Evolutionary conservation across 2,329 filamentous ascomycete species (phyloP), one percentile per base, ranked within the genome.

Genomic region (Coccinonectria pachysandricola): DNA sequence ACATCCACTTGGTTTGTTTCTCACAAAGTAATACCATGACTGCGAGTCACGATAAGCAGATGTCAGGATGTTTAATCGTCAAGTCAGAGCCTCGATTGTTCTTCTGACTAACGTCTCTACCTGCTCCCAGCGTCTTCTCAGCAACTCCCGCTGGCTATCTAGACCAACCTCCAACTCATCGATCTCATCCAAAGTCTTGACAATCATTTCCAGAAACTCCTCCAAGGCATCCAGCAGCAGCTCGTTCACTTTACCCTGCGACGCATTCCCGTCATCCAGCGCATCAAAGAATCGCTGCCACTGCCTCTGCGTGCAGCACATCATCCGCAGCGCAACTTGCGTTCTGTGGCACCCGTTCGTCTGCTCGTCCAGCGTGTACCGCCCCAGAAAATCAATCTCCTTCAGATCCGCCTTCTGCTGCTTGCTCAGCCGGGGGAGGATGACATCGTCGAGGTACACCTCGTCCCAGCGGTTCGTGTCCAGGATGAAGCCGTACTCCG

Each of bases 401-500:
- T 64, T 49, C 7, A 75, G 52, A 12, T 49, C 43, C 10, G 50
- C 47, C 24, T 48, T 58, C 32, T 66, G 59, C 11, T 32, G 31
- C 12, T 35, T 35, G 22, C 47, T 49, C 11, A 68, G 30, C 27
- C 36, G 50, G 2, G 57, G 54, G 4, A 69, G 39, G 13, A 72
- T 35, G 3, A 57, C 54, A 8, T 65, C 61, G 23, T 72, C 66
- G 5, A 72, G 48, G 10, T 49, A 49, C 2, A 62, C 51, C 39
- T 66, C 62, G 18, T 72, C 68, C 59, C 60, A 65, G 9, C 50
- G 45, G 29, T 71, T 72, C 9, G 50, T 41, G 27, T 66, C 64
- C 10, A 51, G 40, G 8, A 64, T 46, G 38, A 71, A 71, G 4
- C 67, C 67, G 37, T 71, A 87, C 52, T 86, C 81, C 0, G 71